Evolutionary conservation across 169 alveolate species (phyloP).

Genomic region (Cryptosporidium xiaoi): DNA sequence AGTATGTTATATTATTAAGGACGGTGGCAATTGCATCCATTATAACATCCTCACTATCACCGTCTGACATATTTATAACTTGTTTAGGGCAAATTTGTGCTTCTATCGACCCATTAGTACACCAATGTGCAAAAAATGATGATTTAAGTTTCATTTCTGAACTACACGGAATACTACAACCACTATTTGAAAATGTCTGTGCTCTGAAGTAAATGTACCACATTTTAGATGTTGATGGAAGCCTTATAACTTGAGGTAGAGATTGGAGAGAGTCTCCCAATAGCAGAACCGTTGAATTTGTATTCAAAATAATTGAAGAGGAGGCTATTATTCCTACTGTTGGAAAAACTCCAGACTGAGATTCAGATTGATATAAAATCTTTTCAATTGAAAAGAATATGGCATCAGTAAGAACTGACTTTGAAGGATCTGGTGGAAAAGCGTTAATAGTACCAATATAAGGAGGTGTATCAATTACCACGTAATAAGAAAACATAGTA

Average conservation of each 20-base stretch:
- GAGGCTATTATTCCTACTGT: conserved; percentile 61
- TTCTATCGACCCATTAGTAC: conserved; percentile 18
- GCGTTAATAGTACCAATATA: conserved; percentile 26
- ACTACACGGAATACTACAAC: conserved; percentile 50
- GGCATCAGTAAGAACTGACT: conserved; percentile 42
- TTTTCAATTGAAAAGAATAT: conserved; percentile 26
- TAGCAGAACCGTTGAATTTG: conserved; percentile 33
- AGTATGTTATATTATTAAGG: conserved; percentile 27
- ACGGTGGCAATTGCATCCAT: conserved; percentile 61
- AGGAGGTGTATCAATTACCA: conserved; percentile 60
- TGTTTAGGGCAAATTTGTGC: conserved; percentile 58
- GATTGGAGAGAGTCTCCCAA: conserved; percentile 50
- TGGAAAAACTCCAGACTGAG: conserved; percentile 66
- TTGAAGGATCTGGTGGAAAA: conserved; percentile 49
- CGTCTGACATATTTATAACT: conserved; percentile 18
- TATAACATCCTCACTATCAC: conserved; percentile 34
- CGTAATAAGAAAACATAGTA: conserved; percentile 52
- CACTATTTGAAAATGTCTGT: conserved; percentile 67
- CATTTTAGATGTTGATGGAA: conserved; percentile 20
- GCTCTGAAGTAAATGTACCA: conserved; percentile 72
- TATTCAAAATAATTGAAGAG: conserved; percentile 4
- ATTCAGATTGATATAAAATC: conserved; percentile 32
- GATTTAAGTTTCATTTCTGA: not conserved
- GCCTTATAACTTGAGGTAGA: conserved; percentile 54
- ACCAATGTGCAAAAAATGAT: conserved; percentile 58